Percentiles rank a stretch among this genome's conserved stretches.
These are phyloP conservation scores for Chimonanthus praecox DNA, from an alignment of 164 flowering plant species.

Conservation along the genomic window DNA sequence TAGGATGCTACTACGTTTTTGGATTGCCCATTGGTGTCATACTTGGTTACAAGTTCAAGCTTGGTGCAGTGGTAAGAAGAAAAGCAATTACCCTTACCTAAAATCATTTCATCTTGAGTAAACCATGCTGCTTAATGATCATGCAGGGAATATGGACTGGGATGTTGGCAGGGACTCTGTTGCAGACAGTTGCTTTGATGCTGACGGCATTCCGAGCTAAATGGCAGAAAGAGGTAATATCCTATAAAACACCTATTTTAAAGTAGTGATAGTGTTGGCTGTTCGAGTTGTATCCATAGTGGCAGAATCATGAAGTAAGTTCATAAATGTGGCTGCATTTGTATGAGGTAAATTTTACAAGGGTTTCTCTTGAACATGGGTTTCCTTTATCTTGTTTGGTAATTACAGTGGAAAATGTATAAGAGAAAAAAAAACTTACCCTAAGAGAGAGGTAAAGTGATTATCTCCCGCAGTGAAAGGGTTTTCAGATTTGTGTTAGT, in stretches of 20 bases:
- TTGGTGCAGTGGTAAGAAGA: slow-evolving; percentile 24
- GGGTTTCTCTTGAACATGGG: no score
- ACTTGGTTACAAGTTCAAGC: slow-evolving; percentile 36
- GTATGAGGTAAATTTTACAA: no score
- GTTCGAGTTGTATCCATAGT: not conserved
- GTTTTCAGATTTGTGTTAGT: no score
- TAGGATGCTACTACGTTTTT: slow-evolving; percentile 43
- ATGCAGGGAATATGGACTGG: slow-evolving; percentile 45
- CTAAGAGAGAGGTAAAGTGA: no score
- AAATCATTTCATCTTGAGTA: not conserved
- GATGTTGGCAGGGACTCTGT: slow-evolving; percentile 32
- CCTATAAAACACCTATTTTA: not conserved
- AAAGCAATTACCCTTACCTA: not conserved
- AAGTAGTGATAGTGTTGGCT: not conserved
- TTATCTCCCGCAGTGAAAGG: no score
- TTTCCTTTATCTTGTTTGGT: no score
- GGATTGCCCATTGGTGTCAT: slow-evolving; percentile 49
- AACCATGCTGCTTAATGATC: not conserved
- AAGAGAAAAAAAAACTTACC: no score
- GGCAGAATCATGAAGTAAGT: not conserved
- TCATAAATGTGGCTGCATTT: no score
- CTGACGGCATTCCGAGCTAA: slow-evolving; percentile 26
- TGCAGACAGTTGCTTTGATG: slow-evolving; percentile 34
- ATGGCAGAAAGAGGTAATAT: slow-evolving; percentile 44
- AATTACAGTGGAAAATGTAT: no score